Percentiles rank a stretch among this genome's conserved stretches.
Evolutionary conservation across 1,284 basidiomycete genomes (phyloP).

Genomic region (Cryptococcus hybrid): DNA sequence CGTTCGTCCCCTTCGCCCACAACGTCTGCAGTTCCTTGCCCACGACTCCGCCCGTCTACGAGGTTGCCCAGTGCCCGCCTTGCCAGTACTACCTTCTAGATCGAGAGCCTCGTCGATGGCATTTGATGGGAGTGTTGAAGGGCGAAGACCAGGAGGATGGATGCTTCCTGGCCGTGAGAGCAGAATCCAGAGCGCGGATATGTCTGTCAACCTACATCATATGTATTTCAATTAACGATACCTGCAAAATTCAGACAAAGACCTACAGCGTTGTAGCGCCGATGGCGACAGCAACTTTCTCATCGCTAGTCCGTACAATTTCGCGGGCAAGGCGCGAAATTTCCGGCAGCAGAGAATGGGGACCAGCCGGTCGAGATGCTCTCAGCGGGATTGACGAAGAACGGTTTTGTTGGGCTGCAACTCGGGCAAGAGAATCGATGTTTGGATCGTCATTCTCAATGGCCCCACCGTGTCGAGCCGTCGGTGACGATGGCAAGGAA

Average conservation of each 20-base stretch:
- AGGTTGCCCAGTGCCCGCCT: slow-evolving; percentile 1
- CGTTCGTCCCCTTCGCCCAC: slow-evolving; percentile 20
- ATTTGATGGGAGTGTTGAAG: slow-evolving; percentile 33
- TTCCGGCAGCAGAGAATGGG: slow-evolving; percentile 28
- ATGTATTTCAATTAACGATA: background rate
- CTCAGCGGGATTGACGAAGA: background rate
- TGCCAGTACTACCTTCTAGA: background rate
- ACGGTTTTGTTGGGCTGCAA: background rate
- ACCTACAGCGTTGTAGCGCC: slow-evolving; percentile 53
- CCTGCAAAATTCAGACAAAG: background rate
- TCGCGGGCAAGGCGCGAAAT: slow-evolving; percentile 42
- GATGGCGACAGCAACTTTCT: slow-evolving; percentile 54
- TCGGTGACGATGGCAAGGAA: too few species aligned
- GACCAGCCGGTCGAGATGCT: background rate
- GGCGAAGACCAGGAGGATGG: slow-evolving; percentile 38
- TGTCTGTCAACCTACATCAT: slow-evolving; percentile 51
- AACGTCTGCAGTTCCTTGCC: background rate
- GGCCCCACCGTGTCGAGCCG: too few species aligned
- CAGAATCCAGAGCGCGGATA: slow-evolving; percentile 54
- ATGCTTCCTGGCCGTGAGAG: slow-evolving; percentile 45
- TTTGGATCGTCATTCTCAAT: too few species aligned
- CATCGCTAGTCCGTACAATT: slow-evolving; percentile 51
- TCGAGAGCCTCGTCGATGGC: slow-evolving; percentile 22
- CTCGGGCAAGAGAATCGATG: too few species aligned
- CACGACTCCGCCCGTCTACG: slow-evolving; percentile 5